Evolutionary conservation across 306 rosid genomes (phyloP).

Genomic region (Prunus fruticosa): DNA sequence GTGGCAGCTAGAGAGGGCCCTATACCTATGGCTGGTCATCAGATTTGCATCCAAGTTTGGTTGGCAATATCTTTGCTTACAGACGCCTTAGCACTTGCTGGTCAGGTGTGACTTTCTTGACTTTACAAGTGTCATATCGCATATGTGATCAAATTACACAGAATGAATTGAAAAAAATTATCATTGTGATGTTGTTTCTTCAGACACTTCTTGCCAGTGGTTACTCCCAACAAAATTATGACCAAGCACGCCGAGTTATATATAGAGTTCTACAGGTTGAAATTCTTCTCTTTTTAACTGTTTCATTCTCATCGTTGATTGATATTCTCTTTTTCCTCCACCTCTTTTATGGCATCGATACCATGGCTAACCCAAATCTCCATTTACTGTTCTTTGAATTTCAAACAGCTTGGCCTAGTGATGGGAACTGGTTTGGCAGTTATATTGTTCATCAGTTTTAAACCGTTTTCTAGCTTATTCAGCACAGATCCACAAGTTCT

Average conservation of each 20-base stretch:
- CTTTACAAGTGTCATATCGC: background rate
- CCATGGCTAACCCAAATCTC: conserved; percentile 21
- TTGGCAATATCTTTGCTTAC: conserved; percentile 83
- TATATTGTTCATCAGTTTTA: conserved; percentile 71
- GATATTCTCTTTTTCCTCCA: background rate
- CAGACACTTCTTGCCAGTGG: conserved; percentile 81
- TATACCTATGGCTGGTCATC: conserved; percentile 88
- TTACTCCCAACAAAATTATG: conserved; percentile 73
- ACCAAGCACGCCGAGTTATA: conserved; percentile 61
- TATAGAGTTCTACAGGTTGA: conserved; percentile 78
- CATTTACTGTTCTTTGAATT: conserved; percentile 22
- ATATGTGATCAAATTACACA: background rate
- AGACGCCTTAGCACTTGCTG: conserved; percentile 95
- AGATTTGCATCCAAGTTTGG: conserved; percentile 90
- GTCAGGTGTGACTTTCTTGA: conserved; percentile 52
- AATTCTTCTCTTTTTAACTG: background rate
- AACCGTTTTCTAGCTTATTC: conserved; percentile 69
- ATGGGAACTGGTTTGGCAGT: conserved; percentile 63
- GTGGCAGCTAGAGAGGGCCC: conserved; percentile 89
- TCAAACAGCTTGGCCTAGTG: conserved; percentile 67
- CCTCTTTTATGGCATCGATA: background rate
- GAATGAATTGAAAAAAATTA: conserved; percentile 5
- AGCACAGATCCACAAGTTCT: conserved; percentile 78
- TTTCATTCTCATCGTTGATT: background rate
- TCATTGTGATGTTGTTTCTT: conserved; percentile 21